Base-by-base conservation (phyloP, 2,329 filamentous ascomycete genomes). In the Talaromyces sp. region DNA sequence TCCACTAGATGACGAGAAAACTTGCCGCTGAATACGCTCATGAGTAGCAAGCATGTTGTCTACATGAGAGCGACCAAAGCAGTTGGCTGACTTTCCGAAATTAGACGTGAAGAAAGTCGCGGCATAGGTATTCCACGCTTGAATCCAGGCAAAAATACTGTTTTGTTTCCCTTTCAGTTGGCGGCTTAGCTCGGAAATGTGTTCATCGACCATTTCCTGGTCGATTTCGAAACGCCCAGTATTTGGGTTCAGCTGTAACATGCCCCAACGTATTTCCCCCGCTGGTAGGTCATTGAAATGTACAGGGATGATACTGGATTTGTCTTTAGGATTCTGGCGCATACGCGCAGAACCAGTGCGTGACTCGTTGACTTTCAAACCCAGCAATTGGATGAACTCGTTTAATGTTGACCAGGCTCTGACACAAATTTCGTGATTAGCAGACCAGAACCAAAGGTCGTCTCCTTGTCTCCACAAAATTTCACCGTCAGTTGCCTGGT, bases 371-470 rank as follows among this genome's bases (percentile, higher is more conserved):
- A 5, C 4, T 4, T 26, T 9, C 3, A 49, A 7, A 49, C 43
- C 43, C 19, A 49, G 24, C 24, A 49, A 49, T 19, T 11, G 3
- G 43, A 26, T 24, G 13, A 49, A 49, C 10, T 26, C 21, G 19
- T 10, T 26, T 26, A 49, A 79, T 0, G 82, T 77, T 17, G 79
- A 67, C 87, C 86, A 90, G 0, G 83, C 86, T 50, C 79, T 77
- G 21, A 81, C 77, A 17, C 82, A 82, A 2, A 73, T 76, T 2
- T 73, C 63, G 55, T 49, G 43, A 49, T 86, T 80, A 6, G 83
- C 77, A 10, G 81, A 80, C 85, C 86, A 89, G 68, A 88, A 85
- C 86, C 85, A 89, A 56, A 88, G 77, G 63, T 88, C 85, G 64
- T 88, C 86, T 55, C 87, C 81, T 35, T 88, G 77, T 14, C 86